Conservation (phyloP, 441 rosid species). For the Erodium moschatum region DNA sequence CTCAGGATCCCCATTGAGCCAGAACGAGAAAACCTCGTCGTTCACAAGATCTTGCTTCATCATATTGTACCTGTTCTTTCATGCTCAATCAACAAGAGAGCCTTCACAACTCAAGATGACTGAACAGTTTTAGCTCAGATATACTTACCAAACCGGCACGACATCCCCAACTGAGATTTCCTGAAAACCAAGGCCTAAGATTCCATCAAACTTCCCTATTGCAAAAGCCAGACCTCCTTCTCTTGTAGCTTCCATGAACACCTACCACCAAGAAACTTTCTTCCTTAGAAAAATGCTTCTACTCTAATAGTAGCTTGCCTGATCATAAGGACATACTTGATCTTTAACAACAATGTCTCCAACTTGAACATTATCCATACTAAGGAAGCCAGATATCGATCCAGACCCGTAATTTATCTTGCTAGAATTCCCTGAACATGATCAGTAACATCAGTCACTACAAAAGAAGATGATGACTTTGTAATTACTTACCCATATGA, state of each 20-base stretch:
- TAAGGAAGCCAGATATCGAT: constrained; percentile 60
- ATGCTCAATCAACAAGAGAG: constrained; percentile 8
- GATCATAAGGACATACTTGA: constrained; percentile 35
- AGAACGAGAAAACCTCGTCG: constrained; percentile 61
- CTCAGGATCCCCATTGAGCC: constrained; percentile 53
- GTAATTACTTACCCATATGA: constrained; percentile 34
- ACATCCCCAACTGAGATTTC: constrained; percentile 63
- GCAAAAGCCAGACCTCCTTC: constrained; percentile 49
- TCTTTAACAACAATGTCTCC: constrained; percentile 52
- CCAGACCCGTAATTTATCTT: constrained; percentile 63
- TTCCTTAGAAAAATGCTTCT: not conserved
- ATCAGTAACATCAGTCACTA: not conserved
- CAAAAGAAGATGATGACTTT: not conserved
- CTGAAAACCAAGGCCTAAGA: constrained; percentile 70
- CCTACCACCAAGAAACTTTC: constrained; percentile 29
- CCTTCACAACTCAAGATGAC: not conserved
- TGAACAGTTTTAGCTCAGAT: not conserved
- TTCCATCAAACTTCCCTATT: constrained; percentile 67
- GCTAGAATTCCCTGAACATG: constrained; percentile 41
- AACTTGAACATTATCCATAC: constrained; percentile 59
- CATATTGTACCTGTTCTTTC: constrained; percentile 61
- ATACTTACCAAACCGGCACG: constrained; percentile 54
- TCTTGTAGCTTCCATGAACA: constrained; percentile 56
- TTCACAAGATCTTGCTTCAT: constrained; percentile 41
- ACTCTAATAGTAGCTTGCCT: not conserved